phyloP scores from a whole-genome alignment of 805 yeast species.

The Metschnikowia peoriensis region DNA sequence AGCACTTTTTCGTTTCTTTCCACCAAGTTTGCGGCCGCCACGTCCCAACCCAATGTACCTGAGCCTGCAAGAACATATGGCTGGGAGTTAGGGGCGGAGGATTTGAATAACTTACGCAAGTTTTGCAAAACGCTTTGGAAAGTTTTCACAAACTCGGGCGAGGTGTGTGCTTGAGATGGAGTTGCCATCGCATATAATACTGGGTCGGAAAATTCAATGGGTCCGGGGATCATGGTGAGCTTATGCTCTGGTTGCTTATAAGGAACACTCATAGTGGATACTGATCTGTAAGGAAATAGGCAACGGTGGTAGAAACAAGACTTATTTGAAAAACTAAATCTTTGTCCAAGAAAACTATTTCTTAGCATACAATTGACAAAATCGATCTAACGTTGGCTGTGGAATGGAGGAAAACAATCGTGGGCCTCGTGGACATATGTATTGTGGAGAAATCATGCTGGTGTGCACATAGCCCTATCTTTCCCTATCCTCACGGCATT shows the following conservation, averaged over 20 bases:
- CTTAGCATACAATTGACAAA: conserved; percentile 4
- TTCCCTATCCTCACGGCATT: conserved; percentile 1
- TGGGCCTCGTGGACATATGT: conserved; percentile 1
- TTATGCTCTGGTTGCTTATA: conserved; percentile 44
- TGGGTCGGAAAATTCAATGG: conserved; percentile 76
- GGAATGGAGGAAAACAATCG: neutral
- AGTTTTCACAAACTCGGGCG: conserved; percentile 74
- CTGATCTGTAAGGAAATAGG: neutral
- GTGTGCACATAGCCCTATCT: conserved; percentile 1
- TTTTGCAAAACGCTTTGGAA: conserved; percentile 68
- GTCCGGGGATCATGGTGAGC: conserved; percentile 76
- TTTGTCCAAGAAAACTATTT: neutral
- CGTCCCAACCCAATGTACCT: conserved; percentile 95
- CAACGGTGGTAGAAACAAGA: neutral
- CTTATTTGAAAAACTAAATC: too few species aligned
- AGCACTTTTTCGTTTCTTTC: conserved; percentile 63
- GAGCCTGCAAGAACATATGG: conserved; percentile 84
- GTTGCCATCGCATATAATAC: conserved; percentile 79
- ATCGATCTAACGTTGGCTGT: neutral
- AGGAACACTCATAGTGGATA: conserved; percentile 29
- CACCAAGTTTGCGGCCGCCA: conserved; percentile 75
- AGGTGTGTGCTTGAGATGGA: conserved; percentile 86
- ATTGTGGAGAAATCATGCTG: conserved; percentile 6
- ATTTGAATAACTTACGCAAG: conserved; percentile 72
- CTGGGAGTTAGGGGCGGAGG: conserved; percentile 65